These are phyloP conservation scores for Monosporascus sp. DNA, from an alignment of 2,329 filamentous ascomycete species.

Conservation along the genomic window DNA sequence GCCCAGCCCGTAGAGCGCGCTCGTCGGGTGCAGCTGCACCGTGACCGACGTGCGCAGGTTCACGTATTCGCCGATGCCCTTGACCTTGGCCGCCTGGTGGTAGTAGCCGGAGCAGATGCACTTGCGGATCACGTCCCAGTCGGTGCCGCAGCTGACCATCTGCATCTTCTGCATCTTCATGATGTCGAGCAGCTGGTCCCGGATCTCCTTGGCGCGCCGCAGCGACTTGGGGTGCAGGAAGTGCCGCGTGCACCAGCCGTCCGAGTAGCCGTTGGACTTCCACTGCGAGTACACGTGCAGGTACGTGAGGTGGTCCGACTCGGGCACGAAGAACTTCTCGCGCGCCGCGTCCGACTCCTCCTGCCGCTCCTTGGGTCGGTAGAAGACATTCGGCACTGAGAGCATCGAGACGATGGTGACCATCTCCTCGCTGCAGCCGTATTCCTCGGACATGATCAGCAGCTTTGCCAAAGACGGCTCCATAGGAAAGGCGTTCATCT, in stretches of 20 bases:
- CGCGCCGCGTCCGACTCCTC: conserved; percentile 93
- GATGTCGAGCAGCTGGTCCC: conserved; percentile 89
- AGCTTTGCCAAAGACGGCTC: conserved; percentile 93
- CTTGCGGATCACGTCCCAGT: conserved; percentile 93
- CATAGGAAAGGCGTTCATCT: conserved; percentile 98
- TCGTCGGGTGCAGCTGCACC: conserved; percentile 91
- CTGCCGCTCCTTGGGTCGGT: conserved; percentile 90
- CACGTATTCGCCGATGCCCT: conserved; percentile 95
- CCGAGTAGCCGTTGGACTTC: conserved; percentile 83
- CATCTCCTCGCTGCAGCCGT: conserved; percentile 95
- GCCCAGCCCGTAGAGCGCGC: conserved; percentile 83
- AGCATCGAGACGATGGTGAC: conserved; percentile 97
- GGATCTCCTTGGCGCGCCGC: conserved; percentile 85
- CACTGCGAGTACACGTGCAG: conserved; percentile 95
- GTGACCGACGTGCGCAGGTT: conserved; percentile 92
- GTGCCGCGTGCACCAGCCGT: conserved; percentile 88
- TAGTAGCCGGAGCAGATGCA: conserved; percentile 98
- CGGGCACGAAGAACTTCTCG: conserved; percentile 97
- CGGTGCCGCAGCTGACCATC: conserved; percentile 82
- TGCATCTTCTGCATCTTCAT: conserved; percentile 91
- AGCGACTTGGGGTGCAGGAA: conserved; percentile 95
- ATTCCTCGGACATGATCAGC: conserved; percentile 83
- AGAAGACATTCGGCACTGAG: conserved; percentile 93
- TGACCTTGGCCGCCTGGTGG: conserved; percentile 92
- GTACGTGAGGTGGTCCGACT: conserved; percentile 93